Evolutionary conservation across 306 rosid species (phyloP), one percentile per base, ranked within the genome.

Genomic region (Vigna unguiculata): DNA sequence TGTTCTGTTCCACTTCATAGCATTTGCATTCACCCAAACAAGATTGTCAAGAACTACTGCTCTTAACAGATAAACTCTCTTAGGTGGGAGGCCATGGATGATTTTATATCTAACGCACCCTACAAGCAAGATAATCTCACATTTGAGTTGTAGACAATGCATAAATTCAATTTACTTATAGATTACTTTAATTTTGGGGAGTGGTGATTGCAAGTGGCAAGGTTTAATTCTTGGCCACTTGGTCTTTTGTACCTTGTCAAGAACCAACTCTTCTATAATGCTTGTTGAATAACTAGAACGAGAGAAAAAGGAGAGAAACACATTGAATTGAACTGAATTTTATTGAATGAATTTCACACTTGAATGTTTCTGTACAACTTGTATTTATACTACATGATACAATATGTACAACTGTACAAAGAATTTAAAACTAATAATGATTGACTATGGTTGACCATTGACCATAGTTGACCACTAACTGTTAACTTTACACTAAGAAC

Each of bases 151-250:
- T 20, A 6, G 51, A 49, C 22, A 81, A 40, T 68, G 67, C 46
- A 40, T 11, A 60, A 30, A 25, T 45, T 21, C 22, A 81, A 28
- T 32, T 60, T 41, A 19, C 77, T 48, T 28, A 14, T 28, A 25
- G 52, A 68, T 69, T 69, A 75, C 75, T 17, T 38, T 69, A 60
- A 51, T 40, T 49, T 40, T 81, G 61, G 69, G 76, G 65, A 47
- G 55, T 47, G 41, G 58, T 64, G 57, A 15, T 68, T 34, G 28
- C 38, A 73, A 54, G 12, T 68, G 46, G 28, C 38, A 73, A 54
- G 17, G 67, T 57, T 49, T 67, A 30, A 69, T 41, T 81, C 66
- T 7, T 61, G 6, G 62, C 53, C 69, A 46, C 53, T 59, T 34
- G 64, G 41, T 28, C 63, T 40, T 54, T 55, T 14, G 12, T 47